Evolutionary conservation across 2,329 filamentous ascomycete species (phyloP), one percentile per base, ranked within the genome.

Genomic region (Monosporascus sp.): DNA sequence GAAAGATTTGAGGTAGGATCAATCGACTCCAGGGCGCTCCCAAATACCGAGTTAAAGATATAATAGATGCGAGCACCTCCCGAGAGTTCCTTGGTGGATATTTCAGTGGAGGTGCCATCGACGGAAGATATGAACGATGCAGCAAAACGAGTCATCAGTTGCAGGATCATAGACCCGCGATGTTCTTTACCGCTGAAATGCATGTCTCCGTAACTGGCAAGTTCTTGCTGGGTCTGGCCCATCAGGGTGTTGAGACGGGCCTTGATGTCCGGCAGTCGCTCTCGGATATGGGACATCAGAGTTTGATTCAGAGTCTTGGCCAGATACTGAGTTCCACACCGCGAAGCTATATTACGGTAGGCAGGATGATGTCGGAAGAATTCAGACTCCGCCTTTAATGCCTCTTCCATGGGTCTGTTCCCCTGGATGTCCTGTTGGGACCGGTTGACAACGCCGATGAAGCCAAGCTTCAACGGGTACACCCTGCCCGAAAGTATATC

Each of bases 221-320:
- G 80, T 71, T 99, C 94, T 75, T 99, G 94, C 69, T 99, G 94
- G 48, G 94, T 97, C 73, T 99, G 94, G n/a, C 94, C 94, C 94
- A 99, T 99, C 50, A 99, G 77, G 1, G 94, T 99, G 72, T 99
- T 99, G 57, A 99, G 80, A 52, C 94, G 87, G 49, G 94, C 94
- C 74, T 99, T 99, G 77, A 99, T 99, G 70, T 99, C 94, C 31
- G 94, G 94, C 63, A 99, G 77, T 47, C 94, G 85, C 69, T 99
- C 94, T 56, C 94, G 88, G 67, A 99, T 99, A 67, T 99, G 94
- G 22, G 85, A 76, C 94, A 99, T 97, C 59, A 99, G 80, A 14
- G 94, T 99, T 44, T 87, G 87, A 72, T 97, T 99, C 57, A 99
- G 80, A 15, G 90, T 96, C 76, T 94, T 97, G 50, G 94, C 94